Evolutionary conservation across 352 stramenopile genomes (phyloP).

Genomic region (Phytophthora boehmeriae): DNA sequence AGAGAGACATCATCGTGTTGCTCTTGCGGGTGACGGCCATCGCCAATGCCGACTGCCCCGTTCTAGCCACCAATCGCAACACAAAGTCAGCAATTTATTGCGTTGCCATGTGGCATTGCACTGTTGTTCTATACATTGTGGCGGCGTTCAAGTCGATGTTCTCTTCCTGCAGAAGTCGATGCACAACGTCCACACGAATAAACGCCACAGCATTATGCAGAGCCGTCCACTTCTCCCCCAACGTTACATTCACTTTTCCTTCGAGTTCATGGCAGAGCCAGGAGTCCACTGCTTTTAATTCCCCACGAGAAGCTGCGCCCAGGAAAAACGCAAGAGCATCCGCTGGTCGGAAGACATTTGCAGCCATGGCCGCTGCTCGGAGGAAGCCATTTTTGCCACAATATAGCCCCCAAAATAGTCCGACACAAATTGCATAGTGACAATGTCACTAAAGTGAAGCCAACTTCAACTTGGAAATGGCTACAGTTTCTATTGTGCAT

Average conservation of each 20-base stretch:
- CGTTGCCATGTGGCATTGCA: background rate
- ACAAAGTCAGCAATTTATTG: background rate
- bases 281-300: slow-evolving; percentile 41
- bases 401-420: background rate
- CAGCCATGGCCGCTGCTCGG: background rate
- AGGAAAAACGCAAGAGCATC: slow-evolving; percentile 46
- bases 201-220: slow-evolving; percentile 69
- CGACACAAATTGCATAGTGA: no score
- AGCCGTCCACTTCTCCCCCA: slow-evolving; percentile 73
- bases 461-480: slow-evolving; percentile 14
- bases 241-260: slow-evolving; percentile 58
- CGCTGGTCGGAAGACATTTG: background rate
- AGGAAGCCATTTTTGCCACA: background rate
- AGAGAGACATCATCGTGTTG: slow-evolving; percentile 45
- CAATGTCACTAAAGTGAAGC: background rate
- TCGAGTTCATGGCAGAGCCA: slow-evolving; percentile 32
- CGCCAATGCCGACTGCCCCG: slow-evolving; percentile 58
- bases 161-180: slow-evolving; percentile 42
- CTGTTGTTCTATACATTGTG: slow-evolving; percentile 47
- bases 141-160: slow-evolving; percentile 59
- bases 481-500: background rate
- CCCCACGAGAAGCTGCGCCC: slow-evolving; percentile 47
- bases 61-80: slow-evolving; percentile 23
- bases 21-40: slow-evolving; percentile 55
- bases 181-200: slow-evolving; percentile 47